Conservation (phyloP, 2,329 filamentous ascomycete genomes). For the Drechslerella dactyloides region DNA sequence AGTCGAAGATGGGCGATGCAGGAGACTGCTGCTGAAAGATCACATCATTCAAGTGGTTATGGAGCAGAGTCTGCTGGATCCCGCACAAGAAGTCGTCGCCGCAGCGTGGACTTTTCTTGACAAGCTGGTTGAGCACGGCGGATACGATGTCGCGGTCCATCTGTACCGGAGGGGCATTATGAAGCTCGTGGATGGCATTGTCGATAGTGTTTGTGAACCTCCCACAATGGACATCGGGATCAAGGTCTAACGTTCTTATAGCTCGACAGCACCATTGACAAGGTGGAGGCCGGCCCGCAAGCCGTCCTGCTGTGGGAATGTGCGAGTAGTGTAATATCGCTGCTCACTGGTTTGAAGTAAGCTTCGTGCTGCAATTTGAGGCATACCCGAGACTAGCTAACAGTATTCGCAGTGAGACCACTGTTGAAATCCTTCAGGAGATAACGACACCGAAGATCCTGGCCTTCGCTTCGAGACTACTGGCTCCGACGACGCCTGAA, state of each 20-base stretch:
- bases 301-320: constrained; percentile 63
- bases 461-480: constrained; percentile 65
- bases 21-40: constrained; percentile 71
- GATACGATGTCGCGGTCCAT: constrained; percentile 71
- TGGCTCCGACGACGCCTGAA: constrained; percentile 58
- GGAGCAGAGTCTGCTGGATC: constrained; percentile 69
- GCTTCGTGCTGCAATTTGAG: background rate
- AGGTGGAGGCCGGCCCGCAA: constrained; percentile 60
- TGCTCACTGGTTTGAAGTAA: constrained; percentile 32
- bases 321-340: constrained; percentile 59
- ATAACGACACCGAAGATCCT: constrained; percentile 64
- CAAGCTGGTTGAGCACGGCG: constrained; percentile 69
- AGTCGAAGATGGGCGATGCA: constrained; percentile 67
- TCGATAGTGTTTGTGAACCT: constrained; percentile 62
- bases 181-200: constrained; percentile 60
- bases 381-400: constrained; percentile 56
- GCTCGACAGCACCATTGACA: constrained; percentile 25
- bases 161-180: constrained; percentile 69
- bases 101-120: constrained; percentile 73
- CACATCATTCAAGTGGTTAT: constrained; percentile 70
- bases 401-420: constrained; percentile 61
- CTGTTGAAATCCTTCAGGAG: constrained; percentile 67
- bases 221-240: background rate
- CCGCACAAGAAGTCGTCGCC: constrained; percentile 68
- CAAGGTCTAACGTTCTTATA: constrained; percentile 11